Base-by-base conservation (phyloP, 305 asterid genomes). In the Fraxinus paxiana region DNA sequence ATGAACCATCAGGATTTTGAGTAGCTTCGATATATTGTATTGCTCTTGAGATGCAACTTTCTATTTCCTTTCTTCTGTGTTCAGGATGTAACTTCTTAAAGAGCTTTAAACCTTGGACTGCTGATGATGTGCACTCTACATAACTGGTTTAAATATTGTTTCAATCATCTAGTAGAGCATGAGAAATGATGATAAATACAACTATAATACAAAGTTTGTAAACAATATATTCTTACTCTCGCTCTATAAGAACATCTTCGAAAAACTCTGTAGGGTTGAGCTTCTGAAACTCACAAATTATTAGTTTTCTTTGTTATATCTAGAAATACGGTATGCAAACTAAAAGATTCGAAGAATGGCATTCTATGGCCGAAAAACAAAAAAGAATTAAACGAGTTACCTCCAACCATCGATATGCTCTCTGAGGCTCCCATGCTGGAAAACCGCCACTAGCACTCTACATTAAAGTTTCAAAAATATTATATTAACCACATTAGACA, bases 341-440 rank as follows among this genome's bases (percentile, higher is more conserved):
- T 17, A 17, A 7, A n/a, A 20, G 30, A 59, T 17, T 46, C 2
- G 1, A 20, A 59, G 12, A 17, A 18, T 20, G 22, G 69, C 15
- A 9, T 13, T 28, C 17, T 18, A 17, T 34, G 20, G 17, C 22
- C 6, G 37, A 12, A 37, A 4, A 34, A 8, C 0, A 0, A 59
- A 20, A 22, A 8, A 17, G 4, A 59, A 59, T 37, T 15, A 59
- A 59, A 41, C 37, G 18, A 35, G 4, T 43, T 77, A 91, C 93
- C 95, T 91, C 92, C 73, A 90, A 17, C 90, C 91, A 91, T 0
- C 43, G 70, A 34, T 86, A 77, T 24, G 91, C 90, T 67, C 87
- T 75, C 13, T 67, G 81, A 77, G 93, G 93, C 87, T 90, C 96
- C 95, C 96, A 88, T 26, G 91, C 92, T 2, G 92, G 67, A 81